Percentiles rank a stretch among this genome's conserved stretches.
Evolutionary conservation across 768 basidiomycete species (phyloP).

Genomic region (Serendipita sp.): DNA sequence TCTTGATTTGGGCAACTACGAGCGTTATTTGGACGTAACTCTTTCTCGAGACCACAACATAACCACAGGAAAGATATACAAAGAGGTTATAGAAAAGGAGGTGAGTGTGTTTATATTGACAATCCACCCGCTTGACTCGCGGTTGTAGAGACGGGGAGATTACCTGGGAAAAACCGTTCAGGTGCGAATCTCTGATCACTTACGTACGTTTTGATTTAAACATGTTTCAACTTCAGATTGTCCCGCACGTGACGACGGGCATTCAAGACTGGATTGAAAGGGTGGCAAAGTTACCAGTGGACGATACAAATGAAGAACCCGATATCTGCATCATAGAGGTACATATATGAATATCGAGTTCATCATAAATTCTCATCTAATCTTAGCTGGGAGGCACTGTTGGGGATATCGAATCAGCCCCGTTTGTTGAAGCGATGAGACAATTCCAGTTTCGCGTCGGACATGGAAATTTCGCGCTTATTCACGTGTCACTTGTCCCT

Average conservation of each 20-base stretch:
- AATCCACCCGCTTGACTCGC: slow-evolving; percentile 33
- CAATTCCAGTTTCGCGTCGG: slow-evolving; percentile 99
- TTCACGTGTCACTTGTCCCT: slow-evolving; percentile 95
- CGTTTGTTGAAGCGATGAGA: slow-evolving; percentile 97
- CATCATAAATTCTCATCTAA: not conserved
- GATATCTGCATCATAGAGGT: slow-evolving; percentile 98
- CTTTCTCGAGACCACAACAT: slow-evolving; percentile 93
- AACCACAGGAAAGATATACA: slow-evolving; percentile 96
- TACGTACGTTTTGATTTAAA: not conserved
- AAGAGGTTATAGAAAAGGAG: slow-evolving; percentile 94
- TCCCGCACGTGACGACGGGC: slow-evolving; percentile 90
- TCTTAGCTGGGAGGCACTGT: slow-evolving; percentile 91
- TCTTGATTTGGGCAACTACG: slow-evolving; percentile 94
- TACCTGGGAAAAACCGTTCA: slow-evolving; percentile 97
- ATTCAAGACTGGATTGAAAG: slow-evolving; percentile 99
- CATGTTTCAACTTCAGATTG: slow-evolving; percentile 36
- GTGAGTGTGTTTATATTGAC: slow-evolving; percentile 27
- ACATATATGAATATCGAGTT: not conserved
- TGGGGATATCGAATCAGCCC: slow-evolving; percentile 96
- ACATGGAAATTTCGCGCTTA: slow-evolving; percentile 86
- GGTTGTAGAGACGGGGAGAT: slow-evolving; percentile 25
- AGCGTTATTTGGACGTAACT: slow-evolving; percentile 91
- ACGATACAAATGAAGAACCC: slow-evolving; percentile 81
- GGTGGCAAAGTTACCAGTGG: slow-evolving; percentile 85
- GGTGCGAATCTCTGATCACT: slow-evolving; percentile 25